phyloP scores from a whole-genome alignment of 177 flowering plant genomes.

The Vitis hybrid region DNA sequence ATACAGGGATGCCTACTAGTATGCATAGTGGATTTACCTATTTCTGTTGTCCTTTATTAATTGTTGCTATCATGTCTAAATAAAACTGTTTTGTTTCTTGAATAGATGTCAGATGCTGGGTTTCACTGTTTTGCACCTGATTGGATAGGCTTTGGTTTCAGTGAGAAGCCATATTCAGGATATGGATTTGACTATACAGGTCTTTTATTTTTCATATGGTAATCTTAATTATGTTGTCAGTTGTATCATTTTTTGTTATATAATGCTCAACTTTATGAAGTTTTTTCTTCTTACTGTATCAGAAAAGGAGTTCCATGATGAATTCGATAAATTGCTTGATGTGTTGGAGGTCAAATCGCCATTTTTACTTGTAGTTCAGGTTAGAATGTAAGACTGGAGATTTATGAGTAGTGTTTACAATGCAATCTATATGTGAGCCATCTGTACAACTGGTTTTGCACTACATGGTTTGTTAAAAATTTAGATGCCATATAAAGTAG shows the following conservation, averaged over 20 bases:
- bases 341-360: constrained; percentile 66
- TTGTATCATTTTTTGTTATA: not conserved
- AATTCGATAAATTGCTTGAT: constrained; percentile 68
- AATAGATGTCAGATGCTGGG: constrained; percentile 83
- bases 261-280: not conserved
- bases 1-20: not conserved
- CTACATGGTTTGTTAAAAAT: too few relatives aligned
- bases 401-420: not conserved
- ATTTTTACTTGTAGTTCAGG: constrained; percentile 87
- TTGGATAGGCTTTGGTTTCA: constrained; percentile 99
- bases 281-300: constrained; percentile 18
- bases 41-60: not conserved
- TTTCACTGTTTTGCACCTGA: constrained; percentile 98
- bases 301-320: constrained; percentile 94
- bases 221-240: not conserved
- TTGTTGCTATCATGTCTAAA: not conserved
- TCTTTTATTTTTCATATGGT: constrained; percentile 17
- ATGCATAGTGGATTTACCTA: not conserved
- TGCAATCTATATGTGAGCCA: not conserved
- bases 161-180: constrained; percentile 95
- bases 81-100: constrained; percentile 2
- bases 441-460: not conserved
- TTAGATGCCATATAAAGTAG: not conserved
- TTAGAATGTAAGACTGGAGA: constrained; percentile 20
- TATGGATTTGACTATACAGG: constrained; percentile 94